These are phyloP conservation scores for Colletotrichum higginsianum DNA, from an alignment of 2,329 filamentous ascomycete genomes.

Conservation along the genomic window DNA sequence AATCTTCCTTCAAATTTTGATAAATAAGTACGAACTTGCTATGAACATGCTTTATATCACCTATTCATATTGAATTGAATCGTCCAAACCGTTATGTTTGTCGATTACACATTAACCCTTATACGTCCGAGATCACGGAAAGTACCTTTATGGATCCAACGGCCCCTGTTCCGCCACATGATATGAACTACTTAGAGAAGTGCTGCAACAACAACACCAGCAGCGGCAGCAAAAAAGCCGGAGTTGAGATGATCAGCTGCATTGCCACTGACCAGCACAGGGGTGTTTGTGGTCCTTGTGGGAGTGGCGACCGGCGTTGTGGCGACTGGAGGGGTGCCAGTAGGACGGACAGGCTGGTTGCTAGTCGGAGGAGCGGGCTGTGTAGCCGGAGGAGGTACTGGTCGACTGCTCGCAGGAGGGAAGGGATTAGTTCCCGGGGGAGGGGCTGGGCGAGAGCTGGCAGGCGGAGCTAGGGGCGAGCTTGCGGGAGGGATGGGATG, in stretches of 20 bases:
- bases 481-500: background rate
- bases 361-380: background rate
- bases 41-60: background rate
- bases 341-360: background rate
- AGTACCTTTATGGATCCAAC: background rate
- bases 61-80: background rate
- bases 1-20: background rate
- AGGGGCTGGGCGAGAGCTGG: background rate
- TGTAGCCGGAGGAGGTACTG: background rate
- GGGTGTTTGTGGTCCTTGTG: conserved; percentile 1
- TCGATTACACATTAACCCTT: background rate
- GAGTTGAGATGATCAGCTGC: conserved; percentile 30
- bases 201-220: conserved; percentile 33
- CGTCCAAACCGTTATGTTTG: background rate
- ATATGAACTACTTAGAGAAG: conserved; percentile 17
- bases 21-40: background rate
- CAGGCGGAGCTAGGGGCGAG: background rate
- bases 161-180: background rate
- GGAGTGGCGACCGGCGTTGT: conserved; percentile 1
- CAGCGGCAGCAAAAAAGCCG: conserved; percentile 32
- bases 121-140: background rate
- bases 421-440: conserved; percentile 1
- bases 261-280: conserved; percentile 20
- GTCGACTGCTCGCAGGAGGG: background rate
- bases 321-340: background rate